Evolutionary conservation across 2,329 filamentous ascomycete species (phyloP), one percentile per base, ranked within the genome.

Genomic region (Apiospora phragmitis): DNA sequence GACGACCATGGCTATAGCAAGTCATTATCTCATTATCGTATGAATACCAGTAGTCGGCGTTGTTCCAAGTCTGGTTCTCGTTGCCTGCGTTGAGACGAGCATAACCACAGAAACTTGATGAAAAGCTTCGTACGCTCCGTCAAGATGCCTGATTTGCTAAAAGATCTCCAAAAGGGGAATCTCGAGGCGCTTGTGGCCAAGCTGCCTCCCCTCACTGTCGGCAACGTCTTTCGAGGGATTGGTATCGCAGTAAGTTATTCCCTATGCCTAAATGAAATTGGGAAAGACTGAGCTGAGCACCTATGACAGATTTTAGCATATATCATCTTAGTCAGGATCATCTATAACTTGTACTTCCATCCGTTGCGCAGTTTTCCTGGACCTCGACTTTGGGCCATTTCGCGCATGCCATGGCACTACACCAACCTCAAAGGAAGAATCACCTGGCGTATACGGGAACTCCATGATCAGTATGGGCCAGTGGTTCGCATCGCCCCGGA

Each of bases 401-500:
- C 72, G 2, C 66, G 55, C 12, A 2, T 75, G 6, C 68, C 72
- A 9, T 62, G 38, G 62, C 65, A 59, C 43, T 26, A 70, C 18
- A 55, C 47, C n/a, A 49, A 71, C n/a, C 12, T 71, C 16, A 49
- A 51, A 11, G 76, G 76, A 21, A 73, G 69, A 11, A 38, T 74
- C 32, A 66, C 70, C 4, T 59, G 71, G 14, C 69, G 73, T 21
- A 72, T 75, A 51, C 69, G 21, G 68, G 69, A 74, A 2, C 72
- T 82, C 24, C 80, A 82, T 69, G 71, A 74, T 9, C 75, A 79
- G 68, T 83, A 82, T 68, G 83, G 83, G 8, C 76, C 77, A 1
- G 76, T 84, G 6, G 82, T 85, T 9, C 80, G 83, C 4, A 74
- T 83, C 59, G 75, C 76, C 2, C 83, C 83, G 0, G 77, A 81